Conservation (phyloP, 192 early-diverging fungal species). For the Linnemannia hyalina region DNA sequence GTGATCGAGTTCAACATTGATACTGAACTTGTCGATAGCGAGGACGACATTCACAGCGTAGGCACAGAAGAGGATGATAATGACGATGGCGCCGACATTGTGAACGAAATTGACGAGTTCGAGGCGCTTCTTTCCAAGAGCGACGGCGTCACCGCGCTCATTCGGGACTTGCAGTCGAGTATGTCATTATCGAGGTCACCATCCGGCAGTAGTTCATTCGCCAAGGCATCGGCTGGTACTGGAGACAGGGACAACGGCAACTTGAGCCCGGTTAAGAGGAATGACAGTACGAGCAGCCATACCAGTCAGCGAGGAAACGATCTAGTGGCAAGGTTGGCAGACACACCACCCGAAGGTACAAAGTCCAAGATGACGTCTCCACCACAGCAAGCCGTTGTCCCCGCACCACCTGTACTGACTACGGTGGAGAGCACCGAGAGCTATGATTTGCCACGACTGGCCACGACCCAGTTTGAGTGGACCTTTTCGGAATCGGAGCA, state of each 20-base stretch:
- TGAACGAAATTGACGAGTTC: slow-evolving; percentile 9
- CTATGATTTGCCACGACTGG: slow-evolving; percentile 29
- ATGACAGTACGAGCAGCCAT: slow-evolving; percentile 38
- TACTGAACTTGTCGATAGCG: not conserved
- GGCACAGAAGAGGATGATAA: not conserved
- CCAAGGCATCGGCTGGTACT: not conserved
- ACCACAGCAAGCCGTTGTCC: not conserved
- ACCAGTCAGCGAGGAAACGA: slow-evolving; percentile 6
- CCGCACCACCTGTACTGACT: not conserved
- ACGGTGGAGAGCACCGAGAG: not conserved
- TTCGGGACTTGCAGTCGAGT: slow-evolving; percentile 46
- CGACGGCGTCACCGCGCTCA: slow-evolving; percentile 36
- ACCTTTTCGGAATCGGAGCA: slow-evolving; percentile 49
- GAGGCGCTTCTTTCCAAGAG: slow-evolving; percentile 12
- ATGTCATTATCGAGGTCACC: slow-evolving; percentile 18
- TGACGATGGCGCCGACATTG: slow-evolving; percentile 11
- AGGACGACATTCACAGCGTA: not conserved
- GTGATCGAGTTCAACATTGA: not conserved
- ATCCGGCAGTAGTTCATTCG: slow-evolving; percentile 5
- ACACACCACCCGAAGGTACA: not conserved
- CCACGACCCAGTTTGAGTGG: slow-evolving; percentile 47
- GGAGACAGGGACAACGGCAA: not conserved
- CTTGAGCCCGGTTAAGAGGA: slow-evolving; percentile 4
- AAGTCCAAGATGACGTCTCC: not conserved
- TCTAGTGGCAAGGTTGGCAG: not conserved